A percentile compares a stretch with the other conserved stretches of the same genome.
Evolutionary conservation across 1,284 basidiomycete species (phyloP).

Genomic region (Ustilago hordei): DNA sequence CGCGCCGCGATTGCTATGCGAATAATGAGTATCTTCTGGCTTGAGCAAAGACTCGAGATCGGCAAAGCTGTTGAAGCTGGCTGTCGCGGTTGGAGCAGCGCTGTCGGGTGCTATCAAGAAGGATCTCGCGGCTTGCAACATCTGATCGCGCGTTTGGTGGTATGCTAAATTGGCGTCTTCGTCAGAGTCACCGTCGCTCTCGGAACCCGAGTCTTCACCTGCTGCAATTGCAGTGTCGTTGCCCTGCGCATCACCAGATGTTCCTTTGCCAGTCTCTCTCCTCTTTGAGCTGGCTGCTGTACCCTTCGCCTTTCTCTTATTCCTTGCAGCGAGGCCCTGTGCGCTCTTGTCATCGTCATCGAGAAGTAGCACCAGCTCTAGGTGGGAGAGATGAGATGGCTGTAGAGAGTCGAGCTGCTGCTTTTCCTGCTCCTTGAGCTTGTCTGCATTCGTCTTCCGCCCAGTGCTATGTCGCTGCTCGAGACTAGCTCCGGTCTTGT

Average conservation of each 20-base stretch:
- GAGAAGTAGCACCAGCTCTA: slow-evolving; percentile 36
- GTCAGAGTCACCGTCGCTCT: slow-evolving; percentile 31
- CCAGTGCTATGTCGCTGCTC: slow-evolving; percentile 54
- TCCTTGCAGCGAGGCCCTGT: not conserved
- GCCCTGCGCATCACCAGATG: slow-evolving; percentile 1
- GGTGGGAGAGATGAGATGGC: slow-evolving; percentile 29
- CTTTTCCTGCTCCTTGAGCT: slow-evolving; percentile 47
- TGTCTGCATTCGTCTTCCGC: slow-evolving; percentile 53
- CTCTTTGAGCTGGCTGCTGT: slow-evolving; percentile 14
- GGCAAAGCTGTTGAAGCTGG: not conserved
- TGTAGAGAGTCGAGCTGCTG: slow-evolving; percentile 38
- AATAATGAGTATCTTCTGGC: slow-evolving; percentile 46
- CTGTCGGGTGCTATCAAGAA: slow-evolving; percentile 12
- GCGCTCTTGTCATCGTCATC: slow-evolving; percentile 24
- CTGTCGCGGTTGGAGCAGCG: not conserved
- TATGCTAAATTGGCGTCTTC: slow-evolving; percentile 15
- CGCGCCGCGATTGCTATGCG: slow-evolving; percentile 43
- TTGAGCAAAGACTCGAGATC: slow-evolving; percentile 41
- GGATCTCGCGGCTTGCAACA: slow-evolving; percentile 18
- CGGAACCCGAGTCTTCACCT: slow-evolving; percentile 30
- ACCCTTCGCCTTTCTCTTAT: slow-evolving; percentile 25
- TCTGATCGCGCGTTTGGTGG: slow-evolving; percentile 12
- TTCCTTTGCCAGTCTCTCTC: slow-evolving; percentile 10
- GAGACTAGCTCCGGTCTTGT: slow-evolving; percentile 49
- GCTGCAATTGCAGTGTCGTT: not conserved